Percentiles rank a stretch among this genome's conserved stretches.
These are phyloP conservation scores for Mucor ambiguus DNA, from an alignment of 371 early-diverging fungal genomes.

Conservation along the genomic window DNA sequence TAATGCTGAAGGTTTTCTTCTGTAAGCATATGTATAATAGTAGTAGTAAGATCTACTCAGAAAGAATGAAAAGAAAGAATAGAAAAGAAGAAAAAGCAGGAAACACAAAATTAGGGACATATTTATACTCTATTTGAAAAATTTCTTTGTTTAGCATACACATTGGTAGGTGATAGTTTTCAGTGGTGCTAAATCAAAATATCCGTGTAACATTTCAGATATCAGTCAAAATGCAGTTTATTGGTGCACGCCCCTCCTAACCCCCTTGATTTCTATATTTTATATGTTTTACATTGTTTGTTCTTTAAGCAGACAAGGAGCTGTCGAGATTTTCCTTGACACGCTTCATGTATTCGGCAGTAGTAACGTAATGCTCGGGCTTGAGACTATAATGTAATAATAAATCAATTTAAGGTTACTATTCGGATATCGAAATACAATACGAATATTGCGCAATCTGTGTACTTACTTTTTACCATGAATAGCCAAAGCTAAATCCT, in stretches of 20 bases:
- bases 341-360: conserved; percentile 77
- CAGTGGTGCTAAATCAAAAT: not conserved
- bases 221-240: conserved; percentile 1
- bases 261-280: not conserved
- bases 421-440: not conserved
- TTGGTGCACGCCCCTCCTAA: not conserved
- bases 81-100: not conserved
- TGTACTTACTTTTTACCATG: conserved; percentile 69
- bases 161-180: not conserved
- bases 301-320: conserved; percentile 9
- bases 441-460: conserved; percentile 17
- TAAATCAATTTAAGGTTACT: conserved; percentile 13
- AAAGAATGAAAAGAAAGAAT: not conserved
- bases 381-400: conserved; percentile 43
- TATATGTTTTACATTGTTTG: not conserved
- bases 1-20: not conserved
- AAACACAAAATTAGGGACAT: not conserved
- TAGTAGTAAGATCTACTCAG: not conserved
- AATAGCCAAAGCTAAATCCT: conserved; percentile 86
- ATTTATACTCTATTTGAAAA: not conserved
- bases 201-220: conserved; percentile 2
- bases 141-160: conserved; percentile 1
- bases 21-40: conserved; percentile 1
- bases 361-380: conserved; percentile 77
- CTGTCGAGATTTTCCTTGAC: conserved; percentile 68